A percentile compares a stretch with the other conserved stretches of the same genome.
Evolutionary conservation across 768 basidiomycete species (phyloP).

Genomic region (Mycena rebaudengoi): DNA sequence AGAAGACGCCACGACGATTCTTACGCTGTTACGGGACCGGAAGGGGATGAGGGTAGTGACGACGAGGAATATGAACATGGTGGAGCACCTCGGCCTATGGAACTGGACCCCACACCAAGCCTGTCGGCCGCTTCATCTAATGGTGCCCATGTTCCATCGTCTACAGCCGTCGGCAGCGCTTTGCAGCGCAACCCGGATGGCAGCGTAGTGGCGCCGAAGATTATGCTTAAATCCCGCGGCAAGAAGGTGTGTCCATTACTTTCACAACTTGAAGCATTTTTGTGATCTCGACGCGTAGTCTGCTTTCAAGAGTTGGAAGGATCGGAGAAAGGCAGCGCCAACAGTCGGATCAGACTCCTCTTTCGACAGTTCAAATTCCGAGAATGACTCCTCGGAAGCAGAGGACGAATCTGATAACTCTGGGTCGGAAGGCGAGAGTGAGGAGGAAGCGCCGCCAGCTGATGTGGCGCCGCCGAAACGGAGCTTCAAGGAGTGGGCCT

Average conservation of each 20-base stretch:
- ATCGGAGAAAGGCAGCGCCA: conserved; percentile 32
- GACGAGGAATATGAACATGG: conserved; percentile 24
- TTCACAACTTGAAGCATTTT: conserved; percentile 2
- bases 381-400: conserved; percentile 55
- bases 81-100: conserved; percentile 1
- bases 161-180: conserved; percentile 65
- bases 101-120: conserved; percentile 24
- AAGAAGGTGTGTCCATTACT: conserved; percentile 50
- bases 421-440: conserved; percentile 34
- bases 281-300: conserved; percentile 33
- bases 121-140: neutral
- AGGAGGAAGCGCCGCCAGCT: conserved; percentile 22
- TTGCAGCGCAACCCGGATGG: conserved; percentile 75
- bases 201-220: conserved; percentile 57
- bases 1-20: conserved; percentile 56
- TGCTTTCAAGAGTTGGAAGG: conserved; percentile 62
- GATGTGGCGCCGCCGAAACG: conserved; percentile 36
- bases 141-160: conserved; percentile 15
- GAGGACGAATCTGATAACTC: conserved; percentile 28
- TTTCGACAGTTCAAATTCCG: conserved; percentile 84
- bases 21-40: conserved; percentile 48
- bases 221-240: conserved; percentile 52
- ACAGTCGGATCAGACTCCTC: conserved; percentile 61
- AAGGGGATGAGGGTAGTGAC: conserved; percentile 33
- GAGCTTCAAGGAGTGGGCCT: conserved; percentile 92